These are phyloP conservation scores for Candida verbasci DNA, from an alignment of 805 yeast genomes.

Conservation along the genomic window DNA sequence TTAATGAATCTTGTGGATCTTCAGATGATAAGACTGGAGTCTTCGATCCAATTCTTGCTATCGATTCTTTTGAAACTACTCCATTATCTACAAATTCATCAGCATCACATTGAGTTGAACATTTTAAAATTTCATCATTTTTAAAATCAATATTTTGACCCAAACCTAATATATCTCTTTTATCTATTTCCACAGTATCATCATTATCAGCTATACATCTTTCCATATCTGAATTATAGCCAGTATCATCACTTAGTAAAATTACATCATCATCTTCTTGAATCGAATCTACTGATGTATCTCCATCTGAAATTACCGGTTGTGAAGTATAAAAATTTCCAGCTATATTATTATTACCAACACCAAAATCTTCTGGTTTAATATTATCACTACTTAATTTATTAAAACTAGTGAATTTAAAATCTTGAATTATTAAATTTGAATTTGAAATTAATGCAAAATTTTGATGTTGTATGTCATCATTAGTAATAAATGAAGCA, in stretches of 20 bases:
- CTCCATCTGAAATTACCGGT: constrained; percentile 4
- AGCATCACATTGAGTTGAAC: constrained; percentile 4
- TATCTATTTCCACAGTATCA: constrained; percentile 3
- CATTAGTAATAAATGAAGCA: constrained; percentile 11
- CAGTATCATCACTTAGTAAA: constrained; percentile 1
- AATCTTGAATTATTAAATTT: neutral
- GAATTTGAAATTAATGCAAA: neutral
- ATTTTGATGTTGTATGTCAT: constrained; percentile 9
- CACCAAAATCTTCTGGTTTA: constrained; percentile 9
- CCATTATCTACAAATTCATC: neutral
- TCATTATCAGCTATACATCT: constrained; percentile 5
- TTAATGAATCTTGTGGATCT: neutral
- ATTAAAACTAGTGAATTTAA: neutral
- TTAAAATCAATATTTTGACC: neutral
- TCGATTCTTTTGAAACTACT: neutral
- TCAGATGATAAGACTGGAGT: neutral
- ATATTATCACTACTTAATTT: constrained; percentile 8
- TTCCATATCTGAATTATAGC: constrained; percentile 5
- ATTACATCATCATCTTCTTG: constrained; percentile 1
- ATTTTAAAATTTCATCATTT: constrained; percentile 6
- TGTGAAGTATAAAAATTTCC: constrained; percentile 7
- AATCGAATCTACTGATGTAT: neutral
- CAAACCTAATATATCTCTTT: neutral
- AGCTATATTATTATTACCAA: neutral
- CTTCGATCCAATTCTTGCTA: neutral